Base-by-base conservation (phyloP, 1,139 yeast species). In the Lodderomyces orthopsilosis region DNA sequence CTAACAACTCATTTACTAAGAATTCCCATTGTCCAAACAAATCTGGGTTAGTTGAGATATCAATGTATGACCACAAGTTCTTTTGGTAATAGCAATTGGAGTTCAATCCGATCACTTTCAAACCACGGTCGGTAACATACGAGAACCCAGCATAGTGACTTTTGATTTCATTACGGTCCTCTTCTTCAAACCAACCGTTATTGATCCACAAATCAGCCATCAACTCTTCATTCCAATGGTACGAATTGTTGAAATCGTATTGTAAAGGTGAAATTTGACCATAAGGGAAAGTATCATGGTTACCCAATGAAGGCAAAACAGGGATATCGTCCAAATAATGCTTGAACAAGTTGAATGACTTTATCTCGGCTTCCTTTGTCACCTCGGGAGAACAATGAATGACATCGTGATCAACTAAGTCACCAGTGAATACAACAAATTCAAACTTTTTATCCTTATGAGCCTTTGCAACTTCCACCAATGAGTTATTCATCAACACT, bases 251-350 rank as follows among this genome's bases (percentile, higher is more conserved):
- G 45, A 71, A 64, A 40, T 61, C 61, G 44, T 55, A 62, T 28
- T 58, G 46, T 22, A 55, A 48, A 38, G 83, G 86, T 1, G 89
- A 83, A 45, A 81, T 59, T 59, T 83, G 88, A 14, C 83, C 85
- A 55, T 81, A 83, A 13, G 90, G 90, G 68, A 76, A 83, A 15
- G 84, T 77, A 55, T 84, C 90, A 58, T 84, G 90, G 59, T 83
- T 83, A 14, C 91, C 90, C 52, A 84, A 65, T 26, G 78, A 79
- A 9, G 88, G 75, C 55, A 67, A 82, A n/a, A 84, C 77, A 2
- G 88, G 84, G 14, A 79, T 61, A 43, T 75, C 66, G 10, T 72
- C 66, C 49, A 84, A 70, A 56, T 68, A 74, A 41, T 70, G 63
- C 56, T 83, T 83, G 68, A 83, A 68, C 46, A 80, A 74, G 46